Evolutionary conservation across 352 stramenopile genomes (phyloP).

Genomic region (Pythium sukuiense): DNA sequence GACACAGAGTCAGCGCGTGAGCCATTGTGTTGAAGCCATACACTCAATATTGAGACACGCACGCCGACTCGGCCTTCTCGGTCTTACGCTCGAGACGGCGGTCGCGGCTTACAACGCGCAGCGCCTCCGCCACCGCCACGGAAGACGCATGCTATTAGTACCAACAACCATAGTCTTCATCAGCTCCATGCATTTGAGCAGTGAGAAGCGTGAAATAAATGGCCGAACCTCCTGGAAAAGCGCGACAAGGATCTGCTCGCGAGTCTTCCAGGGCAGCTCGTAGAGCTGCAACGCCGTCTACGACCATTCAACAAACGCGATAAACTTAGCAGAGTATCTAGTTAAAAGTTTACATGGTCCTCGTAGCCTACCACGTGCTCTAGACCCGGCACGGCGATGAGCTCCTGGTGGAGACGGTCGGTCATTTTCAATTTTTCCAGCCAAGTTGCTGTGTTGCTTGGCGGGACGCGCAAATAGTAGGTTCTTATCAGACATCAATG

Average conservation of each 20-base stretch:
- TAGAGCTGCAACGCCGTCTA: constrained; percentile 44
- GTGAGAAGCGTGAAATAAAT: background rate
- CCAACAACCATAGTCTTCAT: background rate
- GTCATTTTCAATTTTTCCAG: constrained; percentile 10
- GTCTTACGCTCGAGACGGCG: constrained; percentile 50
- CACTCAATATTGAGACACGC: background rate
- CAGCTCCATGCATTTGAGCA: background rate
- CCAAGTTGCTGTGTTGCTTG: background rate
- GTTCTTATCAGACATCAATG: background rate
- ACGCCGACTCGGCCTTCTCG: constrained; percentile 46
- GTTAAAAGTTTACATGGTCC: background rate
- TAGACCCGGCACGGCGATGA: constrained; percentile 21
- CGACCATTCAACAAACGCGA: background rate
- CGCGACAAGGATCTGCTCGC: constrained; percentile 43
- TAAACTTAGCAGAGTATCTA: background rate
- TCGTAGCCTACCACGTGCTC: constrained; percentile 18
- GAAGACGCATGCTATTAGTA: constrained; percentile 51
- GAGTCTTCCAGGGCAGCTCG: constrained; percentile 50
- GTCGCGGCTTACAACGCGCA: constrained; percentile 34
- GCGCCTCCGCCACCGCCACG: constrained; percentile 29
- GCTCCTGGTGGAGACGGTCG: constrained; percentile 22
- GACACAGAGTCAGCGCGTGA: too few relatives aligned
- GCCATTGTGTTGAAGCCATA: too few relatives aligned
- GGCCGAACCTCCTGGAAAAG: constrained; percentile 48
- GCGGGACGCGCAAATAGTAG: background rate